These are phyloP conservation scores for Priceomyces castillae DNA, from an alignment of 805 yeast genomes.

Conservation along the genomic window DNA sequence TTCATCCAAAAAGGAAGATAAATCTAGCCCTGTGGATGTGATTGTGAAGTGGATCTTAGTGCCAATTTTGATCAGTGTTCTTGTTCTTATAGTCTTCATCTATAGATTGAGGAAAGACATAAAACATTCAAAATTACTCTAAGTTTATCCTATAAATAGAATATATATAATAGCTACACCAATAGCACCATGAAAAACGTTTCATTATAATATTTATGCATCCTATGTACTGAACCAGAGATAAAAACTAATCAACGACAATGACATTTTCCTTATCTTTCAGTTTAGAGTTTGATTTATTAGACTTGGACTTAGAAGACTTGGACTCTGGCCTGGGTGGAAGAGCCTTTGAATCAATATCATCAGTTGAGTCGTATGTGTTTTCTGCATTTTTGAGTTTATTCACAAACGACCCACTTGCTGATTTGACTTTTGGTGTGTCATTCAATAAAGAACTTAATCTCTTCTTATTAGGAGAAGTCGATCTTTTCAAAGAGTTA, in stretches of 20 bases:
- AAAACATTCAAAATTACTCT: conserved; percentile 58
- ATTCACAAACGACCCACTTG: neutral
- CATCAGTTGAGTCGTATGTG: neutral
- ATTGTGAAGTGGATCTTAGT: conserved; percentile 40
- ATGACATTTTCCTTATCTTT: conserved; percentile 4
- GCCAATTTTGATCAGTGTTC: conserved; percentile 38
- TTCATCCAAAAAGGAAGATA: conserved; percentile 8
- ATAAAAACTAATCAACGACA: neutral
- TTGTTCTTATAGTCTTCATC: conserved; percentile 44
- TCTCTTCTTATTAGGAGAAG: conserved; percentile 40
- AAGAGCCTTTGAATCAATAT: neutral
- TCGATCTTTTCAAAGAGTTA: conserved; percentile 29
- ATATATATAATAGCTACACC: neutral
- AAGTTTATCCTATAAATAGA: conserved; percentile 7
- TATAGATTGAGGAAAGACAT: conserved; percentile 60
- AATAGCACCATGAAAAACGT: neutral
- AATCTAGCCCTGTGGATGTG: conserved; percentile 18
- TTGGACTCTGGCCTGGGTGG: neutral
- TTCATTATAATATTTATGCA: neutral
- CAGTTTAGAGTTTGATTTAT: neutral
- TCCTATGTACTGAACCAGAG: neutral
- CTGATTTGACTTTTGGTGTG: neutral
- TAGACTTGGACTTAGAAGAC: neutral
- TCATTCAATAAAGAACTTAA: conserved; percentile 16
- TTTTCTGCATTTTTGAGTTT: neutral